phyloP scores from a whole-genome alignment of 148 eudicot genomes.

The Cornus suecica region DNA sequence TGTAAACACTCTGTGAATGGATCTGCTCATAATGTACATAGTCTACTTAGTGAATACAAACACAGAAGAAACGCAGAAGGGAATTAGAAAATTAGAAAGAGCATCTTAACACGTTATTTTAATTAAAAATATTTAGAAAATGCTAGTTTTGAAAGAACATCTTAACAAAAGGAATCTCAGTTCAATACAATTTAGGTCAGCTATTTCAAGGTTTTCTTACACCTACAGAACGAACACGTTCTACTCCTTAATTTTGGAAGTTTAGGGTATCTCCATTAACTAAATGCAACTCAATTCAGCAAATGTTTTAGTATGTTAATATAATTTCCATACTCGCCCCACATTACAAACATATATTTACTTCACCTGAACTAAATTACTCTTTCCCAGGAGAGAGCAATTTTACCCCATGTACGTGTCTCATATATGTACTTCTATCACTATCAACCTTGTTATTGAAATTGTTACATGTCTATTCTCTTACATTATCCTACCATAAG shows the following conservation, averaged over 20 bases:
- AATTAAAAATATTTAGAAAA: too few species aligned
- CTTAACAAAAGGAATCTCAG: neutral
- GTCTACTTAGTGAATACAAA: neutral
- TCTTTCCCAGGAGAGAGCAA: neutral
- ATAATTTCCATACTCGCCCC: too few species aligned
- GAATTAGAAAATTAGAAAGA: neutral
- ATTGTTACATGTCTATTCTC: neutral
- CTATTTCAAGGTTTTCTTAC: neutral
- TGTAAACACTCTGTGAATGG: neutral
- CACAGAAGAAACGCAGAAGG: neutral
- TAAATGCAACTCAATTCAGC: neutral
- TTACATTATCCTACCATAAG: neutral
- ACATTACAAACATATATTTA: too few species aligned
- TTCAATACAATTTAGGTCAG: neutral
- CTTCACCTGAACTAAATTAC: neutral
- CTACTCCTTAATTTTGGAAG: neutral
- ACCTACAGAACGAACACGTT: neutral
- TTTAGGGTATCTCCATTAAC: neutral
- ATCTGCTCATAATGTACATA: neutral
- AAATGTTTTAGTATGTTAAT: too few species aligned
- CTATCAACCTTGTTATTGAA: neutral
- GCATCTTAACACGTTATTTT: neutral
- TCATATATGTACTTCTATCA: neutral
- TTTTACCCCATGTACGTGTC: neutral
- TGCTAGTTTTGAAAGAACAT: neutral